These are phyloP conservation scores for Stachybotrys chartarum DNA, from an alignment of 2,329 filamentous ascomycete genomes.

Conservation along the genomic window DNA sequence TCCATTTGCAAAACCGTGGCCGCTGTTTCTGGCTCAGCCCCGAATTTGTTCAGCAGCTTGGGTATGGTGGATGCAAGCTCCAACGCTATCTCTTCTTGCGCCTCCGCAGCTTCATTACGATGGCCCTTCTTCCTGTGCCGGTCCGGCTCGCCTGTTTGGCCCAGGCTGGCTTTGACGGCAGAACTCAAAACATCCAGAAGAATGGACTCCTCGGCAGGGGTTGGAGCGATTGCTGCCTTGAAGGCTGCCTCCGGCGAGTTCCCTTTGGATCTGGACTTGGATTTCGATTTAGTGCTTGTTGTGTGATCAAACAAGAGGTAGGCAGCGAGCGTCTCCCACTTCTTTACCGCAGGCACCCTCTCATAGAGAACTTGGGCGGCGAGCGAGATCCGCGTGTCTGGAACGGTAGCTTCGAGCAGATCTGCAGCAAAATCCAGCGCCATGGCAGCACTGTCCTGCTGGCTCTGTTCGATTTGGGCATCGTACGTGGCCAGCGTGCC, in stretches of 20 bases:
- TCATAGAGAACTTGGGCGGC: slow-evolving; percentile 83
- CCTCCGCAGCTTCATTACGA: slow-evolving; percentile 58
- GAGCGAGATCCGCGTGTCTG: slow-evolving; percentile 77
- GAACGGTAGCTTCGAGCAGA: slow-evolving; percentile 54
- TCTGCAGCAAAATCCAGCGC: slow-evolving; percentile 43
- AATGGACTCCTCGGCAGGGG: slow-evolving; percentile 71
- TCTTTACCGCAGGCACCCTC: slow-evolving; percentile 68
- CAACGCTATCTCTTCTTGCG: slow-evolving; percentile 71
- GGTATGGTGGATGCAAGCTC: slow-evolving; percentile 75
- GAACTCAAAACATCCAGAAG: slow-evolving; percentile 82
- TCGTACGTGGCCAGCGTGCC: slow-evolving; percentile 81
- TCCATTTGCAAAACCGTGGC: slow-evolving; percentile 80
- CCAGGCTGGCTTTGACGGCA: slow-evolving; percentile 67
- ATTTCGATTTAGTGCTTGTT: slow-evolving; percentile 44
- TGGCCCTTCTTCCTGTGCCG: slow-evolving; percentile 49
- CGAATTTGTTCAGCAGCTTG: slow-evolving; percentile 83
- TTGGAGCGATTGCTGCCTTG: slow-evolving; percentile 65
- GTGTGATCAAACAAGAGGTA: slow-evolving; percentile 94
- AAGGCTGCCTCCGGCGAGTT: slow-evolving; percentile 53
- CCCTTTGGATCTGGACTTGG: slow-evolving; percentile 43
- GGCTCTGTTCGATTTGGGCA: slow-evolving; percentile 54
- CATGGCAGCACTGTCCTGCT: slow-evolving; percentile 35
- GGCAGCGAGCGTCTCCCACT: slow-evolving; percentile 83
- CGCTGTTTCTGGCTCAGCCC: slow-evolving; percentile 79
- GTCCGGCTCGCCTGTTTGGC: slow-evolving; percentile 58